A percentile compares a stretch with the other conserved stretches of the same genome.
Conservation (phyloP, 2,329 filamentous ascomycete genomes). For the Diplodia corticola region DNA sequence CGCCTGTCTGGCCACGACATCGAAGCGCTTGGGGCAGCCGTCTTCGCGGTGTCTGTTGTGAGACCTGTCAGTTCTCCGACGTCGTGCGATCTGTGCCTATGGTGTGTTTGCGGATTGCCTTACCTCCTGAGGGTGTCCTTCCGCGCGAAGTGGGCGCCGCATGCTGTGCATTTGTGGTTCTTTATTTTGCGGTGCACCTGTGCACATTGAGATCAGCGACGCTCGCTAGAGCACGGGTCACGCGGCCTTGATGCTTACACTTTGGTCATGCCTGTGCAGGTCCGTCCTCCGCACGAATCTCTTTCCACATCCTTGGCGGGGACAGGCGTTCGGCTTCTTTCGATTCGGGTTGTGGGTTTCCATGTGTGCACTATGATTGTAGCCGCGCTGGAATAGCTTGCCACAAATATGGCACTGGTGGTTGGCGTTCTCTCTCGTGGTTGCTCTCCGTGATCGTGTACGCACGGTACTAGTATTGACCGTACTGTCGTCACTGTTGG, state of each 20-base stretch:
- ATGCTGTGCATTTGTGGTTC: constrained; percentile 70
- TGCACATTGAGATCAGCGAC: constrained; percentile 10
- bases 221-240: background rate
- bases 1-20: constrained; percentile 12
- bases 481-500: background rate
- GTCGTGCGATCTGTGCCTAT: background rate
- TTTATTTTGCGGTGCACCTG: constrained; percentile 73
- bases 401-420: constrained; percentile 73
- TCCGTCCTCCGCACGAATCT: constrained; percentile 83
- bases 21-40: constrained; percentile 64
- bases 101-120: constrained; percentile 29
- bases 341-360: constrained; percentile 77
- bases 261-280: constrained; percentile 58
- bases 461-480: constrained; percentile 19
- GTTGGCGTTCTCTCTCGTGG: constrained; percentile 68
- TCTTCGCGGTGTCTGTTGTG: constrained; percentile 69
- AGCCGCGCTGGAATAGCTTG: constrained; percentile 77
- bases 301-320: constrained; percentile 65
- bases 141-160: constrained; percentile 70
- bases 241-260: constrained; percentile 44
- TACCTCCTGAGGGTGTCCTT: constrained; percentile 83
- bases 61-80: background rate
- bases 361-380: constrained; percentile 85
- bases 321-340: constrained; percentile 70
- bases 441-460: constrained; percentile 34